Conservation (phyloP, 2,329 filamentous ascomycete genomes). For the Ascomycota sp. region DNA sequence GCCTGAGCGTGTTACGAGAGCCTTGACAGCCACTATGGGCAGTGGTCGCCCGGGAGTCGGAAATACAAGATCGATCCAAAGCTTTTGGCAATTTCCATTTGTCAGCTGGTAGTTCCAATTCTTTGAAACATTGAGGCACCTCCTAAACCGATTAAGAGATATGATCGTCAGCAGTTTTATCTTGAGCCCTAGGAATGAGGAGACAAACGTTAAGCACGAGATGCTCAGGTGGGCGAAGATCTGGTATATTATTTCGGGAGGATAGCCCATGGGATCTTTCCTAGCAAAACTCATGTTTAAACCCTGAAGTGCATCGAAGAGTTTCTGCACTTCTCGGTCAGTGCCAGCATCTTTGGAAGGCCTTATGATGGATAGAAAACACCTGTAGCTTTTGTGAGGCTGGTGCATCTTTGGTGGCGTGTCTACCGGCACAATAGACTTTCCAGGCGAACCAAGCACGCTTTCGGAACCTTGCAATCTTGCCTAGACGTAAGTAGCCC, state of each 20-base stretch:
- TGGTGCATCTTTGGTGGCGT: slow-evolving; percentile 9
- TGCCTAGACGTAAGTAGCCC: slow-evolving; percentile 22
- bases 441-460: slow-evolving; percentile 18
- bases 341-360: too few relatives aligned
- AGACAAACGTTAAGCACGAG: slow-evolving; percentile 10
- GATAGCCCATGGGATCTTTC: slow-evolving; percentile 15
- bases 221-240: slow-evolving; percentile 16
- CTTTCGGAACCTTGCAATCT: slow-evolving; percentile 17
- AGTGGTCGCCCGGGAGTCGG: neutral
- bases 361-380: too few relatives aligned
- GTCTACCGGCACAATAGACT: slow-evolving; percentile 18
- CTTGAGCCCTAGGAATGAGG: too few relatives aligned
- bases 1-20: slow-evolving; percentile 12
- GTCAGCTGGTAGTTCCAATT: slow-evolving; percentile 11
- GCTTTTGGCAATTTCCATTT: slow-evolving; percentile 7
- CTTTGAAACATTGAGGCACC: slow-evolving; percentile 14
- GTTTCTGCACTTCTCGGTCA: slow-evolving; percentile 8
- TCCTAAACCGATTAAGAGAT: too few relatives aligned
- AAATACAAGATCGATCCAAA: slow-evolving; percentile 15
- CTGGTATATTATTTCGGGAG: slow-evolving; percentile 15
- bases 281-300: slow-evolving; percentile 13
- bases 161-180: too few relatives aligned
- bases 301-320: slow-evolving; percentile 13
- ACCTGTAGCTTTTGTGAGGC: too few relatives aligned
- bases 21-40: slow-evolving; percentile 6